Conservation (phyloP, 305 asterid species). For the Rubia balearica region DNA sequence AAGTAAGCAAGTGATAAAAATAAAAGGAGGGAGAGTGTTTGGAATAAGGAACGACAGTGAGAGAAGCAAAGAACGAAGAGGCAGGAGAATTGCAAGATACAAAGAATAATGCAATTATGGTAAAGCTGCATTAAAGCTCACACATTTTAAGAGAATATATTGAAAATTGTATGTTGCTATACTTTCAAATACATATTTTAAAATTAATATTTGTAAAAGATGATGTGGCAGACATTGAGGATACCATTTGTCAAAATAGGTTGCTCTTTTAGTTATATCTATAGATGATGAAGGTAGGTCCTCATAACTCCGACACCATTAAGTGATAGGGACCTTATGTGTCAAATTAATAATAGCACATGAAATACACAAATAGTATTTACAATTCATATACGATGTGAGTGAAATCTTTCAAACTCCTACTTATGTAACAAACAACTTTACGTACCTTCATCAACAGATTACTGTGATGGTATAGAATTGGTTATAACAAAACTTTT, state of each 20-base stretch:
- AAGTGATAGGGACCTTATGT: not conserved
- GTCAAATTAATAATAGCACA: not conserved
- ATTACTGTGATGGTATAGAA: not conserved
- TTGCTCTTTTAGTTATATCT: too few relatives aligned
- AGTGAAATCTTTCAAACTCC: not conserved
- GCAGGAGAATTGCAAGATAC: constrained; percentile 7
- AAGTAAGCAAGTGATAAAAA: constrained; percentile 17
- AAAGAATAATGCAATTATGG: too few relatives aligned
- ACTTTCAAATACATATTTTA: too few relatives aligned
- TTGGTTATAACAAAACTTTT: not conserved
- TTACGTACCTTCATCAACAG: not conserved
- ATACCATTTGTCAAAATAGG: too few relatives aligned
- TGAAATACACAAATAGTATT: not conserved
- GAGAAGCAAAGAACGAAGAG: constrained; percentile 3
- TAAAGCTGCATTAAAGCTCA: too few relatives aligned
- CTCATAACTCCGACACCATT: not conserved
- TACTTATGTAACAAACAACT: not conserved
- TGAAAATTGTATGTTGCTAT: too few relatives aligned
- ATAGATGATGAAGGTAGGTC: not conserved
- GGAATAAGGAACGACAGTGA: constrained; percentile 54
- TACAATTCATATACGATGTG: not conserved
- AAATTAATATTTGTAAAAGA: too few relatives aligned
- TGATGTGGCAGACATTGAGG: too few relatives aligned
- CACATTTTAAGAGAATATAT: too few relatives aligned
- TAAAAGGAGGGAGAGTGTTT: constrained; percentile 30